Evolutionary conservation across 805 yeast species (phyloP), one percentile per base, ranked within the genome.

Genomic region (Starmerella sp.): DNA sequence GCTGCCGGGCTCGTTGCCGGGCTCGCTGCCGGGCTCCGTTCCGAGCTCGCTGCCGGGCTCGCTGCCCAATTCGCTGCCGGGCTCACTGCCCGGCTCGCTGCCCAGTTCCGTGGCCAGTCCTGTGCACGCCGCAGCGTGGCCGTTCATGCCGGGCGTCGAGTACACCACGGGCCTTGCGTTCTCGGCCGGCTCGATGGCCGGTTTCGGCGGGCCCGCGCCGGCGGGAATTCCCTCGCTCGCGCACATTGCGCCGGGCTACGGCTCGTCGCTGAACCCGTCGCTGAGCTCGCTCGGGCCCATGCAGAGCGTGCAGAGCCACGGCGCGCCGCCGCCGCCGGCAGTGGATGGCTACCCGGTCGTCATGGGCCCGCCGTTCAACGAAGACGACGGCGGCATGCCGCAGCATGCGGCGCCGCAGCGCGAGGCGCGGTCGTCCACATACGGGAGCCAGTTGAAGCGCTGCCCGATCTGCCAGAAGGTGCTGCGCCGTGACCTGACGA

Each of bases 401-500:
- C 28, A n/a, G 15, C 11, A 10, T 8, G 11, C 8, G 8, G 35
- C 11, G 8, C 43, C 28, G 29, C 43, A 39, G 29, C 43, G 43
- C 28, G 51, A 17, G 17, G 28, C 35, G 35, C 35, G 43, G 9
- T 6, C 43, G 10, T n/a, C 43, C 8, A 5, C 54, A 11, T 38
- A 46, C 34, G 42, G 42, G 5, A 17, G 43, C 32, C 51, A 37
- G 22, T 7, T 32, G n/a, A 55, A 55, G 44, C 30, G 53, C 30
- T 82, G 86, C 62, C 72, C 69, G 1, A 67, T 78, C 9, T 82
- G 87, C 66, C 73, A 76, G 10, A 78, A 77, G 58, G 63, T 71
- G 52, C 79, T 82, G 55, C 72, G 77, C 8, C 71, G 87, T 56
- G 87, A 82, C 63, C 72, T 81, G 73, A 73, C 81, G 1, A 68